These are phyloP conservation scores for Umbelopsis sp. DNA, from an alignment of 371 early-diverging fungal genomes.

Conservation along the genomic window DNA sequence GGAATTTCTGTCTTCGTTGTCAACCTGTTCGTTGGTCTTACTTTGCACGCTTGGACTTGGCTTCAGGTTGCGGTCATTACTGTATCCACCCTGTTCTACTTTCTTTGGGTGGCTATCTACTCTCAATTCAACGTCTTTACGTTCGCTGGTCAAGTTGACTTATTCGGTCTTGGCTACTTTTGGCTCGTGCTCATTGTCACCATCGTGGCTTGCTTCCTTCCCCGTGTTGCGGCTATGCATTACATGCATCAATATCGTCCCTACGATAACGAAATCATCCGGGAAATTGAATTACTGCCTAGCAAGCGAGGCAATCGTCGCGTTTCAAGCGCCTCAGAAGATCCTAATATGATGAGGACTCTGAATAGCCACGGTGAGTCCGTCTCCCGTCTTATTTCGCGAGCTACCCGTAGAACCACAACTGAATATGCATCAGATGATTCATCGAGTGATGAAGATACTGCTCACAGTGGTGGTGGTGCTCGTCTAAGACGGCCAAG, in stretches of 20 bases:
- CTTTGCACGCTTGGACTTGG: conserved; percentile 81
- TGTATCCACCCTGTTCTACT: conserved; percentile 54
- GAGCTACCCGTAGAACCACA: conserved; percentile 9
- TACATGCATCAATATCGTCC: conserved; percentile 57
- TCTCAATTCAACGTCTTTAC: conserved; percentile 44
- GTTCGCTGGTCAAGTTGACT: conserved; percentile 47
- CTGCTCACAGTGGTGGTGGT: background rate
- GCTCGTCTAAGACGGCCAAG: conserved; percentile 6
- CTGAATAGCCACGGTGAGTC: conserved; percentile 16
- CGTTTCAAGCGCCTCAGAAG: conserved; percentile 5
- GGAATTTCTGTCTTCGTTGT: conserved; percentile 74
- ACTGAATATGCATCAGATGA: conserved; percentile 18
- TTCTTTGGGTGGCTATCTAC: conserved; percentile 55
- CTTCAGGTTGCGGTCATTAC: conserved; percentile 61
- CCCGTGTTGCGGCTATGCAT: conserved; percentile 49
- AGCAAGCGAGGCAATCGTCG: background rate
- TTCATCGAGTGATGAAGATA: conserved; percentile 8
- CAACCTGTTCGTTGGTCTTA: conserved; percentile 81
- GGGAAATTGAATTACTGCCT: conserved; percentile 51
- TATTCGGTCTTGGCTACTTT: conserved; percentile 54
- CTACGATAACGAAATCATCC: conserved; percentile 66
- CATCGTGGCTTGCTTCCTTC: conserved; percentile 49
- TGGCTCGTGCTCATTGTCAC: conserved; percentile 55
- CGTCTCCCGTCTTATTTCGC: conserved; percentile 18
- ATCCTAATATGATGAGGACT: conserved; percentile 14